Evolutionary conservation across 352 stramenopile species (phyloP), one percentile per base, ranked within the genome.

Genomic region (Pythium brassicae): DNA sequence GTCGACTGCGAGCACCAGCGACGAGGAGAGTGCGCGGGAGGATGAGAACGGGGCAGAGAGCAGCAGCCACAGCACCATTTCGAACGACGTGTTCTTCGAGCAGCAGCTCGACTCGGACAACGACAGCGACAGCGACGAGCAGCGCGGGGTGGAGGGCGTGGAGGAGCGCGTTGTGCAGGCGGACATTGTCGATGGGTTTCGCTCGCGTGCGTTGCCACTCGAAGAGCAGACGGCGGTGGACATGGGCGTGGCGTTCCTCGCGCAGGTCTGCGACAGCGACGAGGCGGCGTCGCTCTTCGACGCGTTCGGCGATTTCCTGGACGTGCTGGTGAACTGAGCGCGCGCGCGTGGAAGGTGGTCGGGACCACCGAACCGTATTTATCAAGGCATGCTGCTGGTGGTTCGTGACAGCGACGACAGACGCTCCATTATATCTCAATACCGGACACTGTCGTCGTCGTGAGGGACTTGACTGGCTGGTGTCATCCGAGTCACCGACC

Each of bases 221-320:
- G 20, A 43, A 4, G 39, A 46, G 14, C 51, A 45, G n/a, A 72
- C 69, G 15, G 46, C 87, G 15, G 53, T 85, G 20, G 70, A 84
- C 50, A 66, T 58, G 2, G 67, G 78, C 23, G 64, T 91, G 43
- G 85, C 73, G 39, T 65, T 87, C 25, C 55, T 91, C 37, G 64
- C 69, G 17, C 67, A 66, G 45, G 65, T 86, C 14, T 85, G 76
- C 37, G 76, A 87, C 45, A 89, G 74, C 39, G 55, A 88, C 37
- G 74, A 86, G 50, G 68, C 78, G 17, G 62, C 74, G 42, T 78
- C 74, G 43, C 63, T 91, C 25, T 79, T 91, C 43, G 87, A 88
- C 61, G 74, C 76, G 3, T 83, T 91, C 35, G 78, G 76, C 25
- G 69, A 89, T 58, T 85, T 91, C 46, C 44, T 91, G 23, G 80